Evolutionary conservation across 768 basidiomycete species (phyloP).

Genomic region (Russula earlei): DNA sequence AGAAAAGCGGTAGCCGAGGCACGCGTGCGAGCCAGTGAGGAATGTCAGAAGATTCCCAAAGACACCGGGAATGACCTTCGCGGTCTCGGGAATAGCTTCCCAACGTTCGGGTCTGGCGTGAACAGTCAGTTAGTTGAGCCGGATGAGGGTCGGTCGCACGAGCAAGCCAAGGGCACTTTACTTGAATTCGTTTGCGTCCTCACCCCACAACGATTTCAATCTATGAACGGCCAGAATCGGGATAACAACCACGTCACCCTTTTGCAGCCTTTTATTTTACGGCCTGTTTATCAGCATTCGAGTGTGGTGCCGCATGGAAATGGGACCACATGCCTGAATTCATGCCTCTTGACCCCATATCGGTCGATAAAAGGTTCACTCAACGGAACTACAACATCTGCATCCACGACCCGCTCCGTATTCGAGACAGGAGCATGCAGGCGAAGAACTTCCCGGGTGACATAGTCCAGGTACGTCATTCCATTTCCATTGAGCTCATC

Average conservation of each 20-base stretch:
- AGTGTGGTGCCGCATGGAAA: neutral
- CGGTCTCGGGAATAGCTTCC: constrained; percentile 12
- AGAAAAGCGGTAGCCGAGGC: constrained; percentile 20
- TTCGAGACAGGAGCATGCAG: constrained; percentile 16
- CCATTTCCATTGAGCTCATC: constrained; percentile 51
- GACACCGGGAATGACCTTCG: constrained; percentile 7
- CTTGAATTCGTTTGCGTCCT: constrained; percentile 22
- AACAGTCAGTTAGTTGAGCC: neutral
- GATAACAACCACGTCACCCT: constrained; percentile 11
- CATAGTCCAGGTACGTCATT: constrained; percentile 51
- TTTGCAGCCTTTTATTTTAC: neutral
- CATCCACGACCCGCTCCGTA: constrained; percentile 5
- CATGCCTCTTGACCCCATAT: constrained; percentile 10
- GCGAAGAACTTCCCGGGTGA: constrained; percentile 14
- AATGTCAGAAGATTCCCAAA: constrained; percentile 16
- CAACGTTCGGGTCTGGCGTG: constrained; percentile 20
- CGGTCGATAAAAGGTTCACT: constrained; percentile 17
- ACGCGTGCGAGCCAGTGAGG: constrained; percentile 16
- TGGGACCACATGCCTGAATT: constrained; percentile 13
- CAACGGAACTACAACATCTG: constrained; percentile 18
- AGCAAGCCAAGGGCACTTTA: constrained; percentile 15
- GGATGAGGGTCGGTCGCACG: neutral
- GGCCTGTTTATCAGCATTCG: too few relatives aligned
- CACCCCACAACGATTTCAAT: constrained; percentile 18
- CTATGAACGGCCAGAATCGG: constrained; percentile 13